Percentiles rank a stretch among this genome's conserved stretches.
phyloP scores from a whole-genome alignment of 441 rosid genomes.

The Geranium incanum region DNA sequence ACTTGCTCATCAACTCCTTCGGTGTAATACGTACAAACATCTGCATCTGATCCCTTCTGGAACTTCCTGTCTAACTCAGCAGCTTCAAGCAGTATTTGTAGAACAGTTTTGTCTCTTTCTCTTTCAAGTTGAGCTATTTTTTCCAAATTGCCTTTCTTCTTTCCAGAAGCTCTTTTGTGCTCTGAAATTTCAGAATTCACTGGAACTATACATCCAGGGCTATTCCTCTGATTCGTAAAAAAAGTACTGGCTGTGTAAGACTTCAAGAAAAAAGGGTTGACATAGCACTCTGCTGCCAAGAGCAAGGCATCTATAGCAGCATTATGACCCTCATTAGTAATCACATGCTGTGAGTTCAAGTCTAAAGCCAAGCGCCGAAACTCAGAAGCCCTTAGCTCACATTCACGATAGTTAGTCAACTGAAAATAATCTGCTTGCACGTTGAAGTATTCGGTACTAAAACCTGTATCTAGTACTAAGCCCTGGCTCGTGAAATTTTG shows the following conservation, averaged over 20 bases:
- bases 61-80: conserved; percentile 60
- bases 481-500: conserved; percentile 29
- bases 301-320: conserved; percentile 82
- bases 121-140: conserved; percentile 52
- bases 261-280: conserved; percentile 69
- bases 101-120: conserved; percentile 68
- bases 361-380: conserved; percentile 68
- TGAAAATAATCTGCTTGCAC: conserved; percentile 67
- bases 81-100: conserved; percentile 65
- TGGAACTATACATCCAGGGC: conserved; percentile 22
- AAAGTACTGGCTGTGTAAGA: conserved; percentile 39
- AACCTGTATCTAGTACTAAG: conserved; percentile 49
- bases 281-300: conserved; percentile 84
- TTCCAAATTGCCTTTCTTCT: conserved; percentile 32
- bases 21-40: conserved; percentile 18
- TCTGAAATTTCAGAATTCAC: conserved; percentile 28
- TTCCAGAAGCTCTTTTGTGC: conserved; percentile 29
- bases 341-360: conserved; percentile 47
- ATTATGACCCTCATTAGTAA: conserved; percentile 61
- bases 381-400: conserved; percentile 79
- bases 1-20: conserved; percentile 44
- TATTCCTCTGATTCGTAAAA: conserved; percentile 20
- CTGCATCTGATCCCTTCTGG: conserved; percentile 30
- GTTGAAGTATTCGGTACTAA: conserved; percentile 47
- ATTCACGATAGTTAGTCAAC: conserved; percentile 52